Evolutionary conservation across 2,329 filamentous ascomycete genomes (phyloP), one percentile per base, ranked within the genome.

Genomic region (Penicillium sp.): DNA sequence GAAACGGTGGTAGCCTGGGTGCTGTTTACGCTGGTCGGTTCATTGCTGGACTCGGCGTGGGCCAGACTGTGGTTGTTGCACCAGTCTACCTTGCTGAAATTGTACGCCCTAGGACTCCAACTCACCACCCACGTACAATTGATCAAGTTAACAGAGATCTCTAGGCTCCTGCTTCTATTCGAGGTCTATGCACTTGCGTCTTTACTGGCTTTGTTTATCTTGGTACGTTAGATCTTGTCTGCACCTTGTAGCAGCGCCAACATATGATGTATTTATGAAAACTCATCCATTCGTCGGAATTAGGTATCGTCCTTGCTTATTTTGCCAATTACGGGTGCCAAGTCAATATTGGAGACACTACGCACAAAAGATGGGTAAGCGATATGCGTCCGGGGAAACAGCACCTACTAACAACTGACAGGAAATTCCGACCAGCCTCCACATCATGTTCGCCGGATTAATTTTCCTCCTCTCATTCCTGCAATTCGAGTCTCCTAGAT

Each of bases 241-340:
- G n/a, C 11, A 37, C n/a, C 35, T 37, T 3, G 3, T 9, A 37
- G 16, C 16, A 11, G 35, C 11, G 8, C n/a, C 35, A 11, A 8
- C 19, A 39, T 7, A 9, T 19, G 35, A 19, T 9, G 0, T n/a
- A 16, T 5, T 39, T 1, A 4, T 39, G n/a, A 5, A 19, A 2
- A 19, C 35, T 39, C 8, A 39, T 39, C 16, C 11, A 5, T 19
- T 19, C n/a, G 31, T 39, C 35, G n/a, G 8, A 19, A 5, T 24
- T n/a, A 52, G 90, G 89, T 24, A 90, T 92, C 59, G 88, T 93
- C 65, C 79, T 93, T 16, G 89, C 88, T 9, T 93, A 92, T 75
- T 93, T 91, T 66, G 85, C 88, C 57, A 89, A 87, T 71, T 89
- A 87, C 68, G 86, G 86, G 14, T 79, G 77, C n/a, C 76, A 79